Base-by-base conservation (phyloP, 2,329 filamentous ascomycete species). In the Diaporthe ampelina region DNA sequence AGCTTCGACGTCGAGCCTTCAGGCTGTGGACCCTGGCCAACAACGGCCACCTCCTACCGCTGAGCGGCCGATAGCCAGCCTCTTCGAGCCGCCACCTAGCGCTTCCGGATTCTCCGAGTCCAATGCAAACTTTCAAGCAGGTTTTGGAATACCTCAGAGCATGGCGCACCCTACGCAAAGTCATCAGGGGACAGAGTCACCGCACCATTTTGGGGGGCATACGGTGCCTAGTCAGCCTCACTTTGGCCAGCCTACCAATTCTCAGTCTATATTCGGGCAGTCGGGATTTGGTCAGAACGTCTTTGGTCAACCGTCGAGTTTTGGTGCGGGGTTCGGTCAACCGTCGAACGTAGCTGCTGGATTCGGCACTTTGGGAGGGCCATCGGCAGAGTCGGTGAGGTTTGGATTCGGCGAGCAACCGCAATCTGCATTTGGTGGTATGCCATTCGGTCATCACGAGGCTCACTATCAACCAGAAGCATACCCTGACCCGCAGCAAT, bases 381-480 rank as follows among this genome's bases (percentile, higher is more conserved):
- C 70, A 21, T 15, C n/a, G 24, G 57, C 63, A 1, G 70, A 72
- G 21, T 74, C 74, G 11, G 40, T 76, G 32, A 71, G 75, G 40
- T 76, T 76, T 52, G 59, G 73, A 6, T 76, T 75, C 37, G 73
- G 73, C 17, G 70, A 76, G 40, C 57, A 71, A 37, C 67, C 73
- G 26, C 73, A 58, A 35, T 54, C 72, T 15, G 40, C 48, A 37
- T 32, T 48, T 45, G 69, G 48, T 70, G 56, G 54, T 50, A 35
- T 59, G 40, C 61, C 72, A 50, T 65, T 29, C n/a, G 68, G 43
- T 13, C 40, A 63, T 26, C 35, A 17, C 2, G 69, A 48, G 43
- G 32, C 73, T 35, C 56, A 70, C 37, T n/a, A 65, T 52, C 71
- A 72, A 43, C 58, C 72, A 65, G 74, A 69, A 32, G 54, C 32